Percentiles rank a stretch among this genome's conserved stretches.
These are phyloP conservation scores for Pseudopithomyces chartarum DNA, from an alignment of 2,329 filamentous ascomycete species.

Conservation along the genomic window DNA sequence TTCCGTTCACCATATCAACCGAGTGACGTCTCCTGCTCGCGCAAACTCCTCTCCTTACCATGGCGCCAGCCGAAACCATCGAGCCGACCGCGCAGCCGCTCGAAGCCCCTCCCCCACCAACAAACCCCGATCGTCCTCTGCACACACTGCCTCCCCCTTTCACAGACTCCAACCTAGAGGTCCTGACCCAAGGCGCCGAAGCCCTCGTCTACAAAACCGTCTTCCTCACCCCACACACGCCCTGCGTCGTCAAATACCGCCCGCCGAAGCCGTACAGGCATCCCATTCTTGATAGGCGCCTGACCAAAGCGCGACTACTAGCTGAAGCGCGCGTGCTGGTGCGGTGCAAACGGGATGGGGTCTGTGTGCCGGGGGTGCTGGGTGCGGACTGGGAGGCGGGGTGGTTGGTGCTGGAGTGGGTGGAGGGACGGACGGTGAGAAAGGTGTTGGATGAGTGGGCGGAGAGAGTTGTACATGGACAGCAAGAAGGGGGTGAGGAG, in stretches of 20 bases:
- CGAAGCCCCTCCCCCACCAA: slow-evolving; percentile 24
- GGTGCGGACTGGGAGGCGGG: slow-evolving; percentile 65
- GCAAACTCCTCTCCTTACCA: slow-evolving; percentile 8
- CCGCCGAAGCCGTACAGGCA: slow-evolving; percentile 92
- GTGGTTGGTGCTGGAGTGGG: slow-evolving; percentile 59
- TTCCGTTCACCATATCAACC: no score
- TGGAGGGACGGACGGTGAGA: slow-evolving; percentile 70
- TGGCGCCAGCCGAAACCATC: slow-evolving; percentile 17
- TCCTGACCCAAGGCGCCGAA: slow-evolving; percentile 94
- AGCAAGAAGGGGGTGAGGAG: slow-evolving; percentile 19
- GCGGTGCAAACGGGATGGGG: slow-evolving; percentile 77
- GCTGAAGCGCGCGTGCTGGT: slow-evolving; percentile 86
- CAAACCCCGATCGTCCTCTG: slow-evolving; percentile 24
- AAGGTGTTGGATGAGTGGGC: slow-evolving; percentile 72
- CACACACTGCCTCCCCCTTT: slow-evolving; percentile 37
- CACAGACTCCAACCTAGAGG: slow-evolving; percentile 63
- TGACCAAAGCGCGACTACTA: slow-evolving; percentile 85
- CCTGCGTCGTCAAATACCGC: slow-evolving; percentile 87
- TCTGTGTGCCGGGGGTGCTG: slow-evolving; percentile 81
- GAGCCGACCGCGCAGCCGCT: slow-evolving; percentile 25
- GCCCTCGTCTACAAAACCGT: slow-evolving; percentile 88
- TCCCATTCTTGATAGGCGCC: slow-evolving; percentile 81
- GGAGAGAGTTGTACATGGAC: slow-evolving; percentile 37
- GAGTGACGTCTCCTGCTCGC: not conserved
- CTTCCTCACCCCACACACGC: slow-evolving; percentile 70